Conservation (phyloP, 2,329 filamentous ascomycete genomes). For the Bipolaris zeicola region DNA sequence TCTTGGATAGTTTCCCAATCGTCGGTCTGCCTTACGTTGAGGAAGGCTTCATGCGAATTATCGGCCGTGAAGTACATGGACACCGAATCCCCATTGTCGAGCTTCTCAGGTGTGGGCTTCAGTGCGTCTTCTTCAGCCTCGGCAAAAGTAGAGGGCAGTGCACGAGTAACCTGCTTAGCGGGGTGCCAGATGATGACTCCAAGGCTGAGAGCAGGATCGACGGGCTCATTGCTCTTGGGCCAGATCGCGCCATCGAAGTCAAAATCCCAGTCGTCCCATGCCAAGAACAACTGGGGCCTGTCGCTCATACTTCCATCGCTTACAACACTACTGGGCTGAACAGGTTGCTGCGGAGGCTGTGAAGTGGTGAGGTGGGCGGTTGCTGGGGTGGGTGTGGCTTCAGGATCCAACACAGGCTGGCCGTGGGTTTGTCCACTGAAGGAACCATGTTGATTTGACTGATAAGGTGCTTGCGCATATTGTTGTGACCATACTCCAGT, state of each 20-base stretch:
- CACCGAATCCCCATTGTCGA: conserved; percentile 53
- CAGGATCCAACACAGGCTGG: conserved; percentile 23
- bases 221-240: conserved; percentile 52
- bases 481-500: conserved; percentile 29
- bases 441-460: conserved; percentile 22
- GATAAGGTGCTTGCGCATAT: conserved; percentile 23
- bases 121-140: conserved; percentile 53
- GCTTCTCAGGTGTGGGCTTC: conserved; percentile 44
- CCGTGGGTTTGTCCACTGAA: conserved; percentile 16
- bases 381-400: conserved; percentile 38
- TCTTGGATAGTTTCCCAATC: conserved; percentile 57
- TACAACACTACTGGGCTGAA: conserved; percentile 22
- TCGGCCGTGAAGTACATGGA: conserved; percentile 57
- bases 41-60: conserved; percentile 52
- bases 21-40: conserved; percentile 57
- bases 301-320: conserved; percentile 25
- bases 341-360: conserved; percentile 14
- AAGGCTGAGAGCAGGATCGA: conserved; percentile 52
- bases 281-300: conserved; percentile 42
- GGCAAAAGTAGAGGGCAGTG: conserved; percentile 51
- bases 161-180: conserved; percentile 50
- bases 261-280: conserved; percentile 50
- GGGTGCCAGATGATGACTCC: conserved; percentile 55
- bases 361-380: conserved; percentile 26
- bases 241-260: conserved; percentile 54